Evolutionary conservation across 176 grass and related monocot genomes (phyloP).

Genomic region (Carex pumila): DNA sequence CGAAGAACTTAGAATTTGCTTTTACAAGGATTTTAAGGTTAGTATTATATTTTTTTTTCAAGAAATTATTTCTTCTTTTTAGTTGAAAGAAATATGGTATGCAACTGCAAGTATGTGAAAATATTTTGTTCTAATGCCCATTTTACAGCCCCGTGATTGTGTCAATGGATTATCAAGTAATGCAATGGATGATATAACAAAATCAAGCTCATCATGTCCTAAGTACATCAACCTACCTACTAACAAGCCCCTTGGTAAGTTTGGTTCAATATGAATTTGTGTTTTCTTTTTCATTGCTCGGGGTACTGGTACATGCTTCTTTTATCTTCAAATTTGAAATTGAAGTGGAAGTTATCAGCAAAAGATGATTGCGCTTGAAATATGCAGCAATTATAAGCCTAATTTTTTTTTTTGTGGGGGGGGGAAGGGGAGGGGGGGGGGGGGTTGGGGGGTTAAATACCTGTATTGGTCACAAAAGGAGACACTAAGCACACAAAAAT

Average conservation of each 20-base stretch:
- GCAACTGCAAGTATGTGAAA: neutral
- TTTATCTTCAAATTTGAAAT: neutral
- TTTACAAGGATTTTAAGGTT: slow-evolving; percentile 86
- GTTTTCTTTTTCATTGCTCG: neutral
- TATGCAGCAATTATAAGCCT: neutral
- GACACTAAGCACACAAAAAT: neutral
- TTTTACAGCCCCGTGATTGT: slow-evolving; percentile 74
- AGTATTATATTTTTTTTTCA: slow-evolving; percentile 7
- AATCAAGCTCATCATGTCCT: slow-evolving; percentile 42
- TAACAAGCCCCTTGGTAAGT: slow-evolving; percentile 52
- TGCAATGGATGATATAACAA: neutral
- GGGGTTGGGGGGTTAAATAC: no score
- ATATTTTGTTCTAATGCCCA: neutral
- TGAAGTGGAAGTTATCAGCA: neutral
- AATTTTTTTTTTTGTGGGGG: no score
- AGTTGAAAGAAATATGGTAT: neutral
- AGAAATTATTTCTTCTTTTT: neutral
- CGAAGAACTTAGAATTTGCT: slow-evolving; percentile 81
- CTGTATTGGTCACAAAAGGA: neutral
- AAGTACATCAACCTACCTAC: slow-evolving; percentile 49
- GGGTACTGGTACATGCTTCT: neutral
- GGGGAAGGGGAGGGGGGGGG: no score
- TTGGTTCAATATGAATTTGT: neutral
- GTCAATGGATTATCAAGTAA: slow-evolving; percentile 27
- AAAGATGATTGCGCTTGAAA: neutral